These are phyloP conservation scores for Colletotrichum karsti DNA, from an alignment of 2,329 filamentous ascomycete genomes.

Conservation along the genomic window DNA sequence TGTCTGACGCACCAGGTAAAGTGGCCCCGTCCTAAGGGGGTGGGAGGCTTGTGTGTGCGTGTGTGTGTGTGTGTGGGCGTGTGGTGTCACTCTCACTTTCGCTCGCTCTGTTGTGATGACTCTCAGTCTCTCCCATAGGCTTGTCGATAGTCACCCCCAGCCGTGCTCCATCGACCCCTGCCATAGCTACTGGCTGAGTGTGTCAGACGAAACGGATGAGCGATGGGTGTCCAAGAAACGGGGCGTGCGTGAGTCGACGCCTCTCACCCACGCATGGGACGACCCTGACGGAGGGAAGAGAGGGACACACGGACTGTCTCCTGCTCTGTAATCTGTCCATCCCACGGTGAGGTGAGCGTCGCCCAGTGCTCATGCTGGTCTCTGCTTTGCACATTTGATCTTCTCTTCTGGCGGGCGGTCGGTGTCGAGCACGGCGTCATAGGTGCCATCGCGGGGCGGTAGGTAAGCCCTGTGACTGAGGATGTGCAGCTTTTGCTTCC, in stretches of 20 bases:
- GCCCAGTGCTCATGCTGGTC: conserved; percentile 12
- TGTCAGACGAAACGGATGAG: conserved; percentile 28
- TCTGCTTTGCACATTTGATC: background rate
- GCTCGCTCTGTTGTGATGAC: conserved; percentile 19
- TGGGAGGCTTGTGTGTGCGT: conserved; percentile 24
- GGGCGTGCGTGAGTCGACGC: conserved; percentile 29
- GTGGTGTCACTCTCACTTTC: conserved; percentile 5
- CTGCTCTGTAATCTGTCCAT: conserved; percentile 18
- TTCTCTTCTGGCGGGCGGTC: background rate
- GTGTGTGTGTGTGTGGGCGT: background rate
- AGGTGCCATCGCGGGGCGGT: conserved; percentile 1
- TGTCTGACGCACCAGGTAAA: conserved; percentile 60
- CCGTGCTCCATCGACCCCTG: conserved; percentile 29
- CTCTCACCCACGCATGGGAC: conserved; percentile 23
- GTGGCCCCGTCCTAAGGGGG: conserved; percentile 40
- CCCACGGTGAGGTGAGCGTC: background rate
- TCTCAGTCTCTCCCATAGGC: conserved; percentile 4
- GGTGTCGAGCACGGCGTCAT: conserved; percentile 1
- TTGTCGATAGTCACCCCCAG: conserved; percentile 10
- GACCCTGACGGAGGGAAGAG: conserved; percentile 23
- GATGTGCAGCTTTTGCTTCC: conserved; percentile 10
- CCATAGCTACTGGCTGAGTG: conserved; percentile 20
- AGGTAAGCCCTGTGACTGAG: background rate
- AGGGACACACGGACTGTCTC: conserved; percentile 25
- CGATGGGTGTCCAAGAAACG: conserved; percentile 28